These are phyloP conservation scores for Bertia moriformis DNA, from an alignment of 2,329 filamentous ascomycete species.

Conservation along the genomic window DNA sequence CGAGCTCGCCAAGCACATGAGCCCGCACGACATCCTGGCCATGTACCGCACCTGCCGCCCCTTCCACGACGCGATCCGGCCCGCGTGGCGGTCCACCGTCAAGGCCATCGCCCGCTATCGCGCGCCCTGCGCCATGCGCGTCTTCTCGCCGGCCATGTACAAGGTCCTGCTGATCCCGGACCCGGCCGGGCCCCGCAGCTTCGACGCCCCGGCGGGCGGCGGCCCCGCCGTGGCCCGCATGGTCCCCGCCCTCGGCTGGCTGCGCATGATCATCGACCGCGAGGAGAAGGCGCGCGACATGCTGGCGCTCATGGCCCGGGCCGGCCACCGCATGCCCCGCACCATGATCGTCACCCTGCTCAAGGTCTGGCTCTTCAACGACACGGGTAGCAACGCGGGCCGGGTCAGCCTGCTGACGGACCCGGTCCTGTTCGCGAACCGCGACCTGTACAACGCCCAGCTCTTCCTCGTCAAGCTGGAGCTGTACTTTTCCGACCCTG, in stretches of 20 bases:
- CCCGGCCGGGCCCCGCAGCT: constrained; percentile 23
- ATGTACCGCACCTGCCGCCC: constrained; percentile 50
- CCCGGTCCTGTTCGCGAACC: constrained; percentile 34
- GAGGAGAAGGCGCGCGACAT: constrained; percentile 45
- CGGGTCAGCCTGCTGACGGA: constrained; percentile 40
- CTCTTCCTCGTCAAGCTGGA: constrained; percentile 60
- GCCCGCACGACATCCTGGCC: constrained; percentile 38
- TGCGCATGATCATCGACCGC: constrained; percentile 49
- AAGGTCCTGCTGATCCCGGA: constrained; percentile 39
- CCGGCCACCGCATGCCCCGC: constrained; percentile 39
- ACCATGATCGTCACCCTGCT: constrained; percentile 31
- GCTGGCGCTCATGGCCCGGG: constrained; percentile 39
- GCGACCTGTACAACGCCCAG: constrained; percentile 45
- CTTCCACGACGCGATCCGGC: constrained; percentile 46
- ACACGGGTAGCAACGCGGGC: constrained; percentile 39
- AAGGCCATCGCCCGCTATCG: constrained; percentile 34
- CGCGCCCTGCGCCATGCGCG: constrained; percentile 35
- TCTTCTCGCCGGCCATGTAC: constrained; percentile 51
- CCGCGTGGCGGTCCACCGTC: constrained; percentile 42
- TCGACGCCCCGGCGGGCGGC: constrained; percentile 4
- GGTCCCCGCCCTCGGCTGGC: constrained; percentile 52
- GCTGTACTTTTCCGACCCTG: constrained; percentile 53
- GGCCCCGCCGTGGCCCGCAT: constrained; percentile 14
- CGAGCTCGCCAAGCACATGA: constrained; percentile 36
- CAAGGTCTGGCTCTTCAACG: constrained; percentile 63